Evolutionary conservation across 2,329 filamentous ascomycete genomes (phyloP), one percentile per base, ranked within the genome.

Genomic region (Pleomassaria siparia): DNA sequence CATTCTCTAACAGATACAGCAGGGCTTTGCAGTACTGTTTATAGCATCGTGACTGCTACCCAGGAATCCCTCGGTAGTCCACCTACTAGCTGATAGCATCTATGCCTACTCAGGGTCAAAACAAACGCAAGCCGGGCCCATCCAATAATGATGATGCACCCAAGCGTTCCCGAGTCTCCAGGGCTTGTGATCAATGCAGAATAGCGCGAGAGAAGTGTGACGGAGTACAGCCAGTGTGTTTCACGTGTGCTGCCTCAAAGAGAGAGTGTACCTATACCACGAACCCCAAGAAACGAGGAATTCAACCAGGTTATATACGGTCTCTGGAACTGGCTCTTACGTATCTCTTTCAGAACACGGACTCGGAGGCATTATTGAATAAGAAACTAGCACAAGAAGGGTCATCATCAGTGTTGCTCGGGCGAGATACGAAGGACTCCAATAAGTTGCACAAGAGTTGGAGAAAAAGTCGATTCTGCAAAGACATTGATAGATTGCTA

Each of bases 241-340:
- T 81, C 39, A 85, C 85, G 2, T 90, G 87, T 70, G 76, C 77
- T 6, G 74, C 80, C 4, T 80, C 86, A 50, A 81, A 80, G 44
- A 78, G 87, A 40, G 67, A 76, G 26, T 91, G 88, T 66, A 84
- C 85, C 13, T 91, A 91, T 66, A 83, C 86, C 51, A 80, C 85
- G 44, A 84, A 83, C 44, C 83, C 86, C 7, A 89, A 89, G 70
- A 90, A 90, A 67, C 79, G 88, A 53, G 88, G 88, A 3, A 82
- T 91, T 10, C 87, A 87, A 58, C 88, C 88, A n/a, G 88, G 32
- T 35, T 90, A 91, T 62, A 85, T 91, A 45, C 80, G 87, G 26
- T 86, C 86, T 0, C 74, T 91, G 15, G 88, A 91, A 67, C 69
- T 87, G 35, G 80, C 85, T 9, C 76, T 88, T 45, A 85, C 84